phyloP scores from a whole-genome alignment of 2,329 filamentous ascomycete species.

The Zymoseptoria ardabiliae region DNA sequence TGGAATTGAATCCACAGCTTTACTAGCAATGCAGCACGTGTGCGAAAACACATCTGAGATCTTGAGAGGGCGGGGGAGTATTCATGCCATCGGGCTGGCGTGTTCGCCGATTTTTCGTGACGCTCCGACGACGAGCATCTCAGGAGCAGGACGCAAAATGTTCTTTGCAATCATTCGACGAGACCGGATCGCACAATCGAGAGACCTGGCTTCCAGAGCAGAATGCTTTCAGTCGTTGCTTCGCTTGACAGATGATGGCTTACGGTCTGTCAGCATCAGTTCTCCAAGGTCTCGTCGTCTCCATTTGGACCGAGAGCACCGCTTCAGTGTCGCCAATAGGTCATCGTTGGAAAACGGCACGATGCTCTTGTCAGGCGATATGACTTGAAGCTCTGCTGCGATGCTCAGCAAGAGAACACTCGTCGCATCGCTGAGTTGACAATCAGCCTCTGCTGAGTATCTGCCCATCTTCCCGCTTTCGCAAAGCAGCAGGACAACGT shows the following conservation, averaged over 20 bases:
- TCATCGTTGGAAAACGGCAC: too few relatives aligned
- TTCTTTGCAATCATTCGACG: not conserved
- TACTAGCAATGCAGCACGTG: not conserved
- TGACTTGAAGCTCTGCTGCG: not conserved
- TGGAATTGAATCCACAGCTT: not conserved
- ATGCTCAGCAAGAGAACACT: not conserved
- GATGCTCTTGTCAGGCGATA: too few relatives aligned
- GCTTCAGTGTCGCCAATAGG: not conserved
- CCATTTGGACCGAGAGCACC: not conserved
- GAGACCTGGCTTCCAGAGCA: not conserved
- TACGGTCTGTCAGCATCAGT: not conserved
- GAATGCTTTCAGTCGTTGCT: not conserved
- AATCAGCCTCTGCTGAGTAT: not conserved
- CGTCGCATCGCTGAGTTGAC: not conserved
- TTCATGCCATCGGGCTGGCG: not conserved
- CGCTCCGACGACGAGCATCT: not conserved
- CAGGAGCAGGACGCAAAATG: not conserved
- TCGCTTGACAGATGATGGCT: not conserved
- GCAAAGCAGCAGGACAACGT: not conserved
- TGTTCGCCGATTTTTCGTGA: not conserved
- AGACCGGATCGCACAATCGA: not conserved
- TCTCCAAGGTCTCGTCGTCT: not conserved
- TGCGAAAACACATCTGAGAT: not conserved
- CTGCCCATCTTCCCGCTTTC: not conserved
- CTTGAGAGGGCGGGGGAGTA: not conserved